Percentiles rank a stretch among this genome's conserved stretches.
phyloP scores from a whole-genome alignment of 1,284 basidiomycete species.

The Ceratobasidium sp. region DNA sequence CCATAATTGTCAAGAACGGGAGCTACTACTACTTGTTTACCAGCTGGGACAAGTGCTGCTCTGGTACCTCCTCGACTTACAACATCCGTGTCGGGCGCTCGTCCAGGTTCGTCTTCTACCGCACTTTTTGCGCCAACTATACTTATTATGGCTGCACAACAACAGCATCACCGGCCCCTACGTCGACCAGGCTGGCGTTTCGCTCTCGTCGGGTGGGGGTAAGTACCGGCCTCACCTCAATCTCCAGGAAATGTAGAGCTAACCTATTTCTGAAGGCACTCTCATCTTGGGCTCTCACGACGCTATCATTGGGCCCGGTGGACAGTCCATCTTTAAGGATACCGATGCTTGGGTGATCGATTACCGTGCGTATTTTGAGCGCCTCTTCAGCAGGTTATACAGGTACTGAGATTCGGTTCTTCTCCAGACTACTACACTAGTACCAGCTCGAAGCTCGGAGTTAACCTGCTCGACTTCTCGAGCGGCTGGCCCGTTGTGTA shows the following conservation, averaged over 20 bases:
- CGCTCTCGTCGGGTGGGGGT: slow-evolving; percentile 66
- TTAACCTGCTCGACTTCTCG: slow-evolving; percentile 51
- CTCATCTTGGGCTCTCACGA: slow-evolving; percentile 67
- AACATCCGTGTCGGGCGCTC: slow-evolving; percentile 72
- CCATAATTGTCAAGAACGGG: slow-evolving; percentile 62
- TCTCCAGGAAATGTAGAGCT: neutral
- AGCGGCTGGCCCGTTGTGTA: slow-evolving; percentile 51
- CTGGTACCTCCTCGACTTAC: slow-evolving; percentile 68
- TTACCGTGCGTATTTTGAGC: slow-evolving; percentile 59
- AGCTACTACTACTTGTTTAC: slow-evolving; percentile 71
- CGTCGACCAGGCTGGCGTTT: slow-evolving; percentile 65
- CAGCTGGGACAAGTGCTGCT: slow-evolving; percentile 71
- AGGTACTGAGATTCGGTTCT: slow-evolving; percentile 49
- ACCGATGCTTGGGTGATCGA: slow-evolving; percentile 61
- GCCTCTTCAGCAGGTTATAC: slow-evolving; percentile 46
- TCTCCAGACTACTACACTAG: slow-evolving; percentile 66
- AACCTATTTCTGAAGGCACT: slow-evolving; percentile 56
- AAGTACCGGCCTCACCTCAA: slow-evolving; percentile 29
- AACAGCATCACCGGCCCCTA: slow-evolving; percentile 63
- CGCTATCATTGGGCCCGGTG: slow-evolving; percentile 67
- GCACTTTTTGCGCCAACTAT: neutral
- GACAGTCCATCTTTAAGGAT: slow-evolving; percentile 61
- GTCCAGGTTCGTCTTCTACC: slow-evolving; percentile 57
- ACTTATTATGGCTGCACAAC: neutral
- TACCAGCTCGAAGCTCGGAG: slow-evolving; percentile 52